Conservation (phyloP, 2,329 filamentous ascomycete species). For the Fusarium foetens region DNA sequence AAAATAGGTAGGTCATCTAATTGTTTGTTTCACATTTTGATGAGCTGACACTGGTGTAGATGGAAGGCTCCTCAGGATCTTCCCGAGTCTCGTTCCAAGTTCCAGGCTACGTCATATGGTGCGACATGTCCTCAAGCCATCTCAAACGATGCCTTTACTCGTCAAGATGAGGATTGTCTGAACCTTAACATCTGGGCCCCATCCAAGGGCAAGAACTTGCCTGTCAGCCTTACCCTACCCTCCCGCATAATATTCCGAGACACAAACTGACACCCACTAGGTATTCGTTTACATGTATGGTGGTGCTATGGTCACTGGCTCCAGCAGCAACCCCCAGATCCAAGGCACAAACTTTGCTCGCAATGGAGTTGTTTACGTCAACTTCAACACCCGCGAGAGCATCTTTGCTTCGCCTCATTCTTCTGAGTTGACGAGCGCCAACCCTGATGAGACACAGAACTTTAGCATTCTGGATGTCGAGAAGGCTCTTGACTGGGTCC, state of each 20-base stretch:
- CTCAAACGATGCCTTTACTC: conserved; percentile 21
- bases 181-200: conserved; percentile 55
- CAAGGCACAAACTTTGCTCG: conserved; percentile 51
- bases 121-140: conserved; percentile 42
- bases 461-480: conserved; percentile 43
- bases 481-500: conserved; percentile 43
- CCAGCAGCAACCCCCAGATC: conserved; percentile 53
- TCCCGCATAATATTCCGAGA: not conserved
- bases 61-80: conserved; percentile 38
- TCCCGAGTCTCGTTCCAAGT: conserved; percentile 15
- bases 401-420: conserved; percentile 58
- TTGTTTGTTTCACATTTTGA: not conserved
- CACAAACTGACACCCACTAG: not conserved
- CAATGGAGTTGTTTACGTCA: conserved; percentile 52
- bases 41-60: conserved; percentile 20
- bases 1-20: conserved; percentile 44
- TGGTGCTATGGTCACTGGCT: conserved; percentile 46
- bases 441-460: conserved; percentile 38
- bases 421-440: conserved; percentile 45
- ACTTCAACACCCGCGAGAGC: conserved; percentile 55
- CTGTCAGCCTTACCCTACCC: conserved; percentile 35
- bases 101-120: conserved; percentile 33
- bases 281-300: conserved; percentile 57
- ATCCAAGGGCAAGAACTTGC: conserved; percentile 39
- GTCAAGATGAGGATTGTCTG: conserved; percentile 54